Percentiles rank a stretch among this genome's conserved stretches.
Evolutionary conservation across 495 filamentous ascomycete species (phyloP).

Genomic region (Xylaria acuta): DNA sequence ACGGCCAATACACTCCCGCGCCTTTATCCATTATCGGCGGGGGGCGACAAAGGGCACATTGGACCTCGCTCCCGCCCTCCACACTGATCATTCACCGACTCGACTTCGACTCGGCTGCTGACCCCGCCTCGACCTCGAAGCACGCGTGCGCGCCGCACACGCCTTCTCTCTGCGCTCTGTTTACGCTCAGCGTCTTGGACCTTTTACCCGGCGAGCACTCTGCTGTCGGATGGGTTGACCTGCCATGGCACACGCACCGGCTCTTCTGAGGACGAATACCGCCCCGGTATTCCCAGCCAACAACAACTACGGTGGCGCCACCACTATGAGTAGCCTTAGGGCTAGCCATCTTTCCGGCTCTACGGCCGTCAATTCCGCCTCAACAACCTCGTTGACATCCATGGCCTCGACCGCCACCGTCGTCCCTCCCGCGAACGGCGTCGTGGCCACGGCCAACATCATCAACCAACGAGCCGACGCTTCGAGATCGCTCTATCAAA

Average conservation of each 20-base stretch:
- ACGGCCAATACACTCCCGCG: slow-evolving; percentile 14
- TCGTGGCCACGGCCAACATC: slow-evolving; percentile 82
- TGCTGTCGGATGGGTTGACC: slow-evolving; percentile 48
- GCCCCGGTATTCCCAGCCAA: slow-evolving; percentile 52
- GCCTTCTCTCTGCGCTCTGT: background rate
- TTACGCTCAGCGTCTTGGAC: background rate
- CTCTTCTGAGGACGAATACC: slow-evolving; percentile 58
- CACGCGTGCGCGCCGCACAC: slow-evolving; percentile 1
- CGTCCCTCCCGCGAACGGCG: slow-evolving; percentile 55
- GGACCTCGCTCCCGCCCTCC: background rate
- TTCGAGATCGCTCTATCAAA: slow-evolving; percentile 89
- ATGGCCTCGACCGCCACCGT: slow-evolving; percentile 51
- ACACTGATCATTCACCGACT: background rate
- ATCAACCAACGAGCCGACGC: slow-evolving; percentile 93
- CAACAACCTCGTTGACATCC: slow-evolving; percentile 56
- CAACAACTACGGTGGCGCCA: slow-evolving; percentile 45
- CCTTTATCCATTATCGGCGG: slow-evolving; percentile 15
- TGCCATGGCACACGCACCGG: slow-evolving; percentile 58
- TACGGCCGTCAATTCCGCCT: slow-evolving; percentile 51
- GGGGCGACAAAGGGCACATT: slow-evolving; percentile 19
- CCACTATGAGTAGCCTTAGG: slow-evolving; percentile 54
- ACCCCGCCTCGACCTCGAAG: slow-evolving; percentile 1
- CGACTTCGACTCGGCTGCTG: background rate
- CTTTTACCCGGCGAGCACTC: slow-evolving; percentile 5
- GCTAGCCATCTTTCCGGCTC: slow-evolving; percentile 61